Percentiles rank a stretch among this genome's conserved stretches.
Conservation (phyloP, 306 rosid genomes). For the Quercus dentata region DNA sequence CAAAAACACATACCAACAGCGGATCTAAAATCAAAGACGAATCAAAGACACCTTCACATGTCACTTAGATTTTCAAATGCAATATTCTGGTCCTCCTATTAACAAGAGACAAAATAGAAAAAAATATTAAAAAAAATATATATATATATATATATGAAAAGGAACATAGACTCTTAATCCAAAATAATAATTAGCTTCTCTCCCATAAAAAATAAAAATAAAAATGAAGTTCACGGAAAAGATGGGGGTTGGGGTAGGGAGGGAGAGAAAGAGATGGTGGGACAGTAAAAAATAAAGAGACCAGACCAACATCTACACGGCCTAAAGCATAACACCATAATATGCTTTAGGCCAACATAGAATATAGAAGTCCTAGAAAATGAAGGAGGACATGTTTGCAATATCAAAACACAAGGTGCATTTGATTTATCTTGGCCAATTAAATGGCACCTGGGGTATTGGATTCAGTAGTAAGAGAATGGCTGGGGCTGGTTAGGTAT, state of each 20-base stretch:
- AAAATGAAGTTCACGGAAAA: background rate
- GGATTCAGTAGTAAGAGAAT: background rate
- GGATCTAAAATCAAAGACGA: too few relatives aligned
- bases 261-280: background rate
- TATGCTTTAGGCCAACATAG: background rate
- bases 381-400: background rate
- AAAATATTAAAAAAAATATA: background rate
- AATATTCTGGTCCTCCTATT: slow-evolving; percentile 43
- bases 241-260: too few relatives aligned
- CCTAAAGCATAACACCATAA: background rate
- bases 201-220: background rate
- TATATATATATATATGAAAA: background rate
- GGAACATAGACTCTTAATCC: background rate
- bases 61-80: slow-evolving; percentile 28
- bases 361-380: background rate
- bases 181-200: slow-evolving; percentile 16
- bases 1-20: too few relatives aligned
- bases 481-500: background rate
- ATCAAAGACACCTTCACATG: slow-evolving; percentile 5
- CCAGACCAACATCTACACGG: background rate
- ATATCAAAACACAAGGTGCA: background rate
- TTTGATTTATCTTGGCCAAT: background rate
- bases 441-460: background rate
- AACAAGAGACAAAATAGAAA: slow-evolving; percentile 19
- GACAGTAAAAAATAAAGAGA: background rate